These are phyloP conservation scores for Diplosphaera chodatii DNA, from an alignment of 139 green algal species.

Conservation along the genomic window DNA sequence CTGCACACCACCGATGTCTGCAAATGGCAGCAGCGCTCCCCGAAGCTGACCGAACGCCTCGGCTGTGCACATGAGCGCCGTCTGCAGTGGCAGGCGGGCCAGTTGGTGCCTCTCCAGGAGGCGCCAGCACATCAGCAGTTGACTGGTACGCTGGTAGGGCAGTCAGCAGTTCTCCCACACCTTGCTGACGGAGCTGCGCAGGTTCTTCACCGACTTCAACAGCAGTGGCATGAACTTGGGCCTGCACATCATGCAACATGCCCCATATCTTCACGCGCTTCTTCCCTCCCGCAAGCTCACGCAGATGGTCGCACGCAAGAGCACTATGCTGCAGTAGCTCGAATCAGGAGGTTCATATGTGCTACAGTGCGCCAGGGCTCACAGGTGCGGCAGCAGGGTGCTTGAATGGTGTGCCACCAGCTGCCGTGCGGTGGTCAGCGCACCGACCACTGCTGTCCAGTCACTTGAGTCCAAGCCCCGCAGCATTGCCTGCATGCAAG, in stretches of 20 bases:
- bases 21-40: constrained; percentile 20
- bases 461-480: constrained; percentile 11
- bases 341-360: too few species aligned
- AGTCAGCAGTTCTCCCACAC: constrained; percentile 8
- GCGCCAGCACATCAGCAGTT: too few species aligned
- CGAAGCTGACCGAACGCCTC: constrained; percentile 24
- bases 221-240: constrained; percentile 13
- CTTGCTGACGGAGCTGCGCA: constrained; percentile 44
- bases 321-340: too few species aligned
- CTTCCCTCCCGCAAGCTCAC: too few species aligned
- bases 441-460: constrained; percentile 15
- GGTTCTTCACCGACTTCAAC: constrained; percentile 37
- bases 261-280: too few species aligned
- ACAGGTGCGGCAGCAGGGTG: constrained; percentile 4
- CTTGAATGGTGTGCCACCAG: constrained; percentile 14
- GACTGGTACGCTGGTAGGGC: too few species aligned
- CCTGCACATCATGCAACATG: constrained; percentile 3
- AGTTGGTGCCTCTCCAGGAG: too few species aligned
- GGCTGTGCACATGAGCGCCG: constrained; percentile 25
- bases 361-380: too few species aligned
- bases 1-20: constrained; percentile 24
- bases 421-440: constrained; percentile 21
- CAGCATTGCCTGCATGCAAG: neutral
- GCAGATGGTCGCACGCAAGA: too few species aligned
- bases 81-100: too few species aligned